Evolutionary conservation across 2,329 filamentous ascomycete species (phyloP), one percentile per base, ranked within the genome.

Genomic region (Fusarium austroafricanum): DNA sequence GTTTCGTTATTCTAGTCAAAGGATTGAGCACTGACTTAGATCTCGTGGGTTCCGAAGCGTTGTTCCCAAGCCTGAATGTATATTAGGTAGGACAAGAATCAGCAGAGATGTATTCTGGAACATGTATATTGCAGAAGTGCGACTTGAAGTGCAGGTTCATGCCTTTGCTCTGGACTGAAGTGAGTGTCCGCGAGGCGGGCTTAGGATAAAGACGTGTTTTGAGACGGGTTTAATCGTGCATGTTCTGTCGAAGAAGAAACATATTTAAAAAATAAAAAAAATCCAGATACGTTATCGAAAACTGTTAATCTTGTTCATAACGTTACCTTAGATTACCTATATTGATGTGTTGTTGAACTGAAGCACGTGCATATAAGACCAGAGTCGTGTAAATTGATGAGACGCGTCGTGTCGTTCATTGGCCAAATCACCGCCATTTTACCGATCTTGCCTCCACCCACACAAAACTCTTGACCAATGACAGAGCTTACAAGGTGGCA

Each of bases 401-500:
- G 44, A 61, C 55, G 61, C 40, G 61, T 58, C 51, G 55, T 58
- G 38, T 59, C 35, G 43, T 38, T 54, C 47, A 43, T 67, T 67
- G 45, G 54, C 15, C 26, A 28, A 26, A 43, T 21, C 60, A 39
- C 69, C 68, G 69, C 54, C 37, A 52, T 71, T 71, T 68, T 68
- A n/a, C 67, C 67, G 69, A 37, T 42, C 12, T 31, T 45, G 58
- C 53, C 64, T 46, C 68, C 71, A 70, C 71, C 42, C 38, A 35
- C 21, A 20, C 18, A 31, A 18, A 14, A 17, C 26, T 18, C 4
- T 20, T 23, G 42, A 59, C 69, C 69, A 73, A 73, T 71, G 47
- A 60, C 18, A 44, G 39, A 28, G 20, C 33, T 14, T 31, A 23
- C 18, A 42, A 42, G 23, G n/a, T 47, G 31, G 61, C 53, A 50